Conservation (phyloP, 306 rosid species). For the Psophocarpus tetragonolobus region DNA sequence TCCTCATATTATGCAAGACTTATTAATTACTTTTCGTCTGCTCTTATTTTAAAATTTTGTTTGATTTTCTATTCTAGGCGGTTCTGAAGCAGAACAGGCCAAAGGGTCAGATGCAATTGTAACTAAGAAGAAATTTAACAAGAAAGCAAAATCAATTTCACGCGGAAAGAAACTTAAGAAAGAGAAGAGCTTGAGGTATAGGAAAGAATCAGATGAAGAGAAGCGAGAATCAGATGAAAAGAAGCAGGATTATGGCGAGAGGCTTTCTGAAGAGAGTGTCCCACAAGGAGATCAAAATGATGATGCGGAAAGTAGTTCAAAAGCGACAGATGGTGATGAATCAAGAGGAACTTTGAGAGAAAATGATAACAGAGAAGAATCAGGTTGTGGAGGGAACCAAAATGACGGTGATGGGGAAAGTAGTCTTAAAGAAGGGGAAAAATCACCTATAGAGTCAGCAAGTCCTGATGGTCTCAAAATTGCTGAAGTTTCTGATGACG, state of each 20-base stretch:
- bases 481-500: conserved; percentile 78
- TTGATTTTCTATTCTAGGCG: conserved; percentile 49
- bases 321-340: conserved; percentile 53
- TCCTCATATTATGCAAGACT: conserved; percentile 11
- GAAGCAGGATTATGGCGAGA: conserved; percentile 44
- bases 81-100: conserved; percentile 61
- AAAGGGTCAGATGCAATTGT: conserved; percentile 46
- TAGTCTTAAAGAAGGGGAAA: conserved; percentile 42
- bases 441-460: conserved; percentile 25
- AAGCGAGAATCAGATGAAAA: conserved; percentile 48
- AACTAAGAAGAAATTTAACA: conserved; percentile 56
- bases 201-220: conserved; percentile 39
- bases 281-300: conserved; percentile 48
- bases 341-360: conserved; percentile 48
- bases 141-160: conserved; percentile 50
- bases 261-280: conserved; percentile 44
- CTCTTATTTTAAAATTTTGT: neutral
- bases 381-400: conserved; percentile 53
- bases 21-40: neutral
- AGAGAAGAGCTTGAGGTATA: conserved; percentile 16
- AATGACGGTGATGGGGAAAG: conserved; percentile 44
- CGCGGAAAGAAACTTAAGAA: conserved; percentile 47
- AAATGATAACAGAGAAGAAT: conserved; percentile 39
- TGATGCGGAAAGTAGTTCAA: conserved; percentile 46
- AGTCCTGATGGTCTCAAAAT: conserved; percentile 23